Conservation (phyloP, 805 yeast genomes). For the Clavispora asparagi region DNA sequence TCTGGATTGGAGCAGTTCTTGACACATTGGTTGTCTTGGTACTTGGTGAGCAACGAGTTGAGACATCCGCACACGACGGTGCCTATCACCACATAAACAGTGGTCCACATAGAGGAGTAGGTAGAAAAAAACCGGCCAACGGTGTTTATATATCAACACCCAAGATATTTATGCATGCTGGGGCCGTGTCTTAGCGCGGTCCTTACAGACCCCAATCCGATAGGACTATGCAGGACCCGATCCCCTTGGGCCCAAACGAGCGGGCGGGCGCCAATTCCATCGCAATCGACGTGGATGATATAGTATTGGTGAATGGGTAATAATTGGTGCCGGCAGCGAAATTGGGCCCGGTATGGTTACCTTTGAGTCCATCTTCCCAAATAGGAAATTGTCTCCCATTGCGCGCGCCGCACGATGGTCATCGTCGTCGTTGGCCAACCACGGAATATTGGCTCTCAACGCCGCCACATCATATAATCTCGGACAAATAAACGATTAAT, state of each 20-base stretch:
- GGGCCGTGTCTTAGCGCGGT: not conserved
- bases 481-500: too few species aligned
- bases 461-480: not conserved
- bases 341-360: not conserved
- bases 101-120: constrained; percentile 12
- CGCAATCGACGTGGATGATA: too few species aligned
- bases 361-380: not conserved
- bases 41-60: constrained; percentile 70
- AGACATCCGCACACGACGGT: constrained; percentile 65
- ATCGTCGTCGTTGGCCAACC: constrained; percentile 5
- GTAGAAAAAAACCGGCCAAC: too few species aligned
- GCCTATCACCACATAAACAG: constrained; percentile 31
- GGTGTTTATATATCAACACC: not conserved
- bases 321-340: too few species aligned
- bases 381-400: not conserved
- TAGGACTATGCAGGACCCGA: not conserved
- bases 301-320: too few species aligned
- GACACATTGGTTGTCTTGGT: constrained; percentile 72
- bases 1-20: constrained; percentile 46
- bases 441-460: not conserved
- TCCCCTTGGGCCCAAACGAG: too few species aligned
- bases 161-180: not conserved
- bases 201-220: not conserved
- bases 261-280: too few species aligned
- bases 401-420: constrained; percentile 20